These are phyloP conservation scores for Sugiyamaella chiloensis DNA, from an alignment of 805 yeast species.

Conservation along the genomic window DNA sequence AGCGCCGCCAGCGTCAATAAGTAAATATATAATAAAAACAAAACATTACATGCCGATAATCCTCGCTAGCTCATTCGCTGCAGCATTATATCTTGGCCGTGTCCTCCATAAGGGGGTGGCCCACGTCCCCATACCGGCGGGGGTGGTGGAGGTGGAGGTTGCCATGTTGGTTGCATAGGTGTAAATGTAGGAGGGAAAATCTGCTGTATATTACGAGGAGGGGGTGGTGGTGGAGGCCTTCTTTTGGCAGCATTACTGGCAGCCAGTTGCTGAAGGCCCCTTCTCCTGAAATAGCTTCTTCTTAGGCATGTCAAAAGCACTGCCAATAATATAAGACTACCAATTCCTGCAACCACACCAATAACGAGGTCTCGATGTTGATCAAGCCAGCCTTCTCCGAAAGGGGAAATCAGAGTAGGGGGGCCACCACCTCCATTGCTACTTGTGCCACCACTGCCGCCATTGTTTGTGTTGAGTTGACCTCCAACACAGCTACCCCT, in stretches of 20 bases:
- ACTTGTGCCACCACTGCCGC: neutral
- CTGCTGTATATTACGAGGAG: too few relatives aligned
- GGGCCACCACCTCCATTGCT: constrained; percentile 11
- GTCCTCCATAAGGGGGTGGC: neutral
- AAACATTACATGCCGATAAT: too few relatives aligned
- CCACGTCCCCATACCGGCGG: neutral
- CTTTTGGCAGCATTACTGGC: neutral
- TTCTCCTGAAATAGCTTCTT: neutral
- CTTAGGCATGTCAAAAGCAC: constrained; percentile 3
- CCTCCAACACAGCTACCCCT: constrained; percentile 34
- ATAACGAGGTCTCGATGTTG: constrained; percentile 24
- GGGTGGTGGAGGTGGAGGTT: neutral
- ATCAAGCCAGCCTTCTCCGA: constrained; percentile 23
- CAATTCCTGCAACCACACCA: constrained; percentile 25
- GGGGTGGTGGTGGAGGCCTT: constrained; percentile 2
- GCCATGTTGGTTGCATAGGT: constrained; percentile 1
- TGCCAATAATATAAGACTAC: constrained; percentile 18
- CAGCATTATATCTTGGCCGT: neutral
- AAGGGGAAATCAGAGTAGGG: constrained; percentile 14
- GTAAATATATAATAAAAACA: too few relatives aligned
- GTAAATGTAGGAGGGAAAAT: neutral
- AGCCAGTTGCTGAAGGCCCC: neutral
- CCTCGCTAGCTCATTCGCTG: neutral
- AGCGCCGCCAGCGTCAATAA: too few relatives aligned
- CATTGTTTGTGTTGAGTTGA: neutral